phyloP scores from a whole-genome alignment of 495 filamentous ascomycete genomes.

The Apiosordaria backusii region DNA sequence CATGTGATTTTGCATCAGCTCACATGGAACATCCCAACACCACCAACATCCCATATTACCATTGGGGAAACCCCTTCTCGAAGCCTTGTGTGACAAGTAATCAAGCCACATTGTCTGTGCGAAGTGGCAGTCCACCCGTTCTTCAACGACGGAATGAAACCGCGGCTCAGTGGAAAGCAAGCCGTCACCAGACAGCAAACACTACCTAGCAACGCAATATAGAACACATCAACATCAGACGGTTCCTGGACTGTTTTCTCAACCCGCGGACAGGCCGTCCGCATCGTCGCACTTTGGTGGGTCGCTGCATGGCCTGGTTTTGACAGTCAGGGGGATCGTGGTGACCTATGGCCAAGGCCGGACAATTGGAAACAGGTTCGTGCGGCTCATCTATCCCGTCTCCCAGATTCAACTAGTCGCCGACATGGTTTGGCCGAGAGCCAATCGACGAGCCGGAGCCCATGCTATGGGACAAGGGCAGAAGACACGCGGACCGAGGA shows the following conservation, averaged over 20 bases:
- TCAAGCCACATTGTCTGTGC: conserved; percentile 7
- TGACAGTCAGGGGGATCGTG: not conserved
- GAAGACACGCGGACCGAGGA: not conserved
- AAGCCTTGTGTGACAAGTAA: conserved; percentile 3
- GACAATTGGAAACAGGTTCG: not conserved
- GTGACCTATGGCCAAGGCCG: not conserved
- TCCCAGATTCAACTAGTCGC: not conserved
- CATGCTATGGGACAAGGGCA: conserved; percentile 18
- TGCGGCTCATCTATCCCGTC: not conserved
- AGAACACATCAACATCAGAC: not conserved
- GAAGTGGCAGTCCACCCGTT: not conserved
- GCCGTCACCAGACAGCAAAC: not conserved
- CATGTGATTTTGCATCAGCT: not conserved
- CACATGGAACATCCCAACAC: not conserved
- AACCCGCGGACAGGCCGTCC: not conserved
- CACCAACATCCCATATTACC: not conserved
- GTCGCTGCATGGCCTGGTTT: not conserved
- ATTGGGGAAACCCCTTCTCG: not conserved
- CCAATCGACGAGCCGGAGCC: conserved; percentile 14
- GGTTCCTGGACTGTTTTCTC: not conserved
- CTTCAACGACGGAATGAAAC: not conserved
- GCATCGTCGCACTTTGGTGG: not conserved
- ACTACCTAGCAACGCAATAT: not conserved
- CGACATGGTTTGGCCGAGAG: conserved; percentile 3
- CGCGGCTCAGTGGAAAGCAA: not conserved